Evolutionary conservation across 176 grass and related monocot species (phyloP), one percentile per base, ranked within the genome.

Genomic region (Triticum monococcum): DNA sequence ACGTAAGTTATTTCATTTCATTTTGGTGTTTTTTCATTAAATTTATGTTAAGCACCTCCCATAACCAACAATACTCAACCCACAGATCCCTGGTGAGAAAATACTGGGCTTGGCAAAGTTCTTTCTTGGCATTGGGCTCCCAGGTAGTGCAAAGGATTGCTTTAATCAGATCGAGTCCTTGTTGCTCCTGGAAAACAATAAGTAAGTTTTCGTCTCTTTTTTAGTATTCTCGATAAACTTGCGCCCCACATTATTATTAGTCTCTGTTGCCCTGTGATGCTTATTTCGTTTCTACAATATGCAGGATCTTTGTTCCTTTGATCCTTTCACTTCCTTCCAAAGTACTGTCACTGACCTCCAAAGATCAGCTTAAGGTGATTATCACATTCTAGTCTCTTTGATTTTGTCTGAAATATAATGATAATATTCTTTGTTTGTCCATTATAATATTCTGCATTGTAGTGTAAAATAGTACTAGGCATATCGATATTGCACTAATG

Each of bases 301-400:
- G 35, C 89, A 99, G 97, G 89, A 81, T 91, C n/a, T 91, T 90
- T 32, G 18, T 99, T 90, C 97, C 94, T 45, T 84, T 99, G 80
- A 86, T 99, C 86, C 90, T 97, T 80, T 99, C 94, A 63, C 90
- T 97, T 94, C 97, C 94, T 79, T 84, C 92, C 65, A 93, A 87
- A 83, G 87, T 99, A 83, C 85, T 99, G 80, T 99, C 94, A 48
- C 81, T 97, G 78, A 97, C 94, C 43, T 97, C 92, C 16, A 97
- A 99, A 80, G 94, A 97, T 68, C 92, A 97, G 78, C 87, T 99
- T 72, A 94, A 97, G 97, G 97, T 99, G 80, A 89, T 87, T 87
- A 28, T 50, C 46, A 82, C 46, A 64, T 50, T 38, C 74, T 77
- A 70, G 30, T 85, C 22, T 79, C 13, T 85, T 65, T 7, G 20